Base-by-base conservation (phyloP, 306 rosid species). In the Senna siamea region DNA sequence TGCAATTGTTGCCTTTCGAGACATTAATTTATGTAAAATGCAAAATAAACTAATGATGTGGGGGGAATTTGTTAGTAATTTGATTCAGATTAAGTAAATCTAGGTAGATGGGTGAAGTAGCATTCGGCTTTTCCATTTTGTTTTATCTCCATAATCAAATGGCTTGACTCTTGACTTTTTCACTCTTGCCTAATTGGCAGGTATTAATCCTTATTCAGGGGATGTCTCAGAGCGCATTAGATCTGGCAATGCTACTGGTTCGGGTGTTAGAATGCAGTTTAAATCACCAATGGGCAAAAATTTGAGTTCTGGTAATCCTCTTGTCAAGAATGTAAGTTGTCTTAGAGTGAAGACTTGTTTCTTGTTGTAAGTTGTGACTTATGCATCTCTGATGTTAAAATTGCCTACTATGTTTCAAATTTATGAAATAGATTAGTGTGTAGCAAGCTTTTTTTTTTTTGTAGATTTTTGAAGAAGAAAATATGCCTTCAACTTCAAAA, bases 241-340 rank as follows among this genome's bases (percentile, higher is more conserved):
- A 81, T 74, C 95, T 30, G 85, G 82, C 59, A 81, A 89, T 74
- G 70, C 82, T 63, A 72, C 82, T 46, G 87, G 86, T 75, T 77
- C 91, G 40, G 89, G 90, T 53, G 87, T 83, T 44, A 90, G 85
- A 79, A 62, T 81, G 89, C 96, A 91, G 80, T 88, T 88, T 62
- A 91, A 89, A 64, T 78, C 88, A 73, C 86, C 93, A 66, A 79
- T 61, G 5, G 75, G 72, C 28, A 87, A 78, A 90, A 89, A 87
- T 76, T 62, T 85, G 73, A 85, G 78, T 78, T 78, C 85, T 68
- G 85, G 82, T 30, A 85, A 78, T 74, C 89, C 92, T 80, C 83
- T 84, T 76, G 89, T 85, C 69, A 89, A 85, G 83, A 88, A 82
- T 78, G 98, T 94, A 79, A 89, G 91, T 70, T 63, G 19, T 67